Conservation (phyloP, 176 grass and related monocot genomes). For the Secale cereale region DNA sequence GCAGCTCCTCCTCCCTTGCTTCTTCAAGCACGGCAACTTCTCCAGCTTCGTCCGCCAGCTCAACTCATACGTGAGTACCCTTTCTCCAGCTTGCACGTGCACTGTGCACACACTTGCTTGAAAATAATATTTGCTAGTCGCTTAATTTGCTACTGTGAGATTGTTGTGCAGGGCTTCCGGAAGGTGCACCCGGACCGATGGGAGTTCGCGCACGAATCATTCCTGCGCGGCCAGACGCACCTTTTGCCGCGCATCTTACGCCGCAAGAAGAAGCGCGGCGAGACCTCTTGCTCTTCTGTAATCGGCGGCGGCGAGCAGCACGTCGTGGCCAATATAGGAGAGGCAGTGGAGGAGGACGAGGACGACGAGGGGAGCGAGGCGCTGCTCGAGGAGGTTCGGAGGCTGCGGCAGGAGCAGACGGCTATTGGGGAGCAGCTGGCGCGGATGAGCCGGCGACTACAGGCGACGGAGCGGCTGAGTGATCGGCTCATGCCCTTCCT, state of each 20-base stretch:
- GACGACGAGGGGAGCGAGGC: not conserved
- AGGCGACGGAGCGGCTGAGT: slow-evolving; percentile 50
- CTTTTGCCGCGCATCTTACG: slow-evolving; percentile 51
- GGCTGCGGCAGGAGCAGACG: slow-evolving; percentile 51
- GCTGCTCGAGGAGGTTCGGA: slow-evolving; percentile 38
- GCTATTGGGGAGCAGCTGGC: slow-evolving; percentile 54
- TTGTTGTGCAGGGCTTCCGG: slow-evolving; percentile 53
- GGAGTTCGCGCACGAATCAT: slow-evolving; percentile 78
- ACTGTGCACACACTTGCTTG: slow-evolving; percentile 22
- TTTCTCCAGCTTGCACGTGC: not conserved
- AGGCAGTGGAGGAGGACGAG: not conserved
- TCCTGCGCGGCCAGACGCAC: slow-evolving; percentile 61
- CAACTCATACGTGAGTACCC: slow-evolving; percentile 48
- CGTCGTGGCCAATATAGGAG: not conserved
- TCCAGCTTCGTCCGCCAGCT: slow-evolving; percentile 90
- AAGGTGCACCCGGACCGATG: slow-evolving; percentile 72
- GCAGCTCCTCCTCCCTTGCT: slow-evolving; percentile 55
- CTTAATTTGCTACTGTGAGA: not conserved
- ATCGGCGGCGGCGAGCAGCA: not conserved
- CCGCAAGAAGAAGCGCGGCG: slow-evolving; percentile 42
- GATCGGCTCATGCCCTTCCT: slow-evolving; percentile 65
- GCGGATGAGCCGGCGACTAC: slow-evolving; percentile 49
- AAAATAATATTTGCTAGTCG: too few relatives aligned
- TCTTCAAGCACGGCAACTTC: slow-evolving; percentile 97
- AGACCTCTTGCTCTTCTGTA: not conserved